Evolutionary conservation across 148 eudicot species (phyloP).

Genomic region (Euryodendron excelsum): DNA sequence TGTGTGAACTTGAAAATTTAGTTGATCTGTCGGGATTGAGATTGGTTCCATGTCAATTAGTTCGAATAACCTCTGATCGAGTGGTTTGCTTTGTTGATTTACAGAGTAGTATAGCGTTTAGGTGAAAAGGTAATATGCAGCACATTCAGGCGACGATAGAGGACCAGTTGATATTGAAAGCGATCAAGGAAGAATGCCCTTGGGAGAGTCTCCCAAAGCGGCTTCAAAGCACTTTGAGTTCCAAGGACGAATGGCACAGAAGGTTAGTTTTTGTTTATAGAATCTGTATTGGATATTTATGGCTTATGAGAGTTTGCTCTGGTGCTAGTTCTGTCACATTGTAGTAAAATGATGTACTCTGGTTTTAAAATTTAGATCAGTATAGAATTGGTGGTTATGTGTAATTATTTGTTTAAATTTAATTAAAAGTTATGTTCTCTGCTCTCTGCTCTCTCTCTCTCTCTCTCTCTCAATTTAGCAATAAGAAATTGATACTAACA

Average conservation of each 20-base stretch:
- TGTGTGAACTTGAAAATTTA: background rate
- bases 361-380: background rate
- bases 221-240: constrained; percentile 63
- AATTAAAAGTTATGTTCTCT: too few relatives aligned
- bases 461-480: too few relatives aligned
- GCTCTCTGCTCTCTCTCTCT: too few relatives aligned
- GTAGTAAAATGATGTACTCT: background rate
- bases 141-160: constrained; percentile 64
- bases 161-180: constrained; percentile 81
- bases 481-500: background rate
- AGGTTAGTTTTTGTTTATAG: constrained; percentile 41
- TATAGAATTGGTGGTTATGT: background rate
- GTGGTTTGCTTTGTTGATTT: constrained; percentile 1
- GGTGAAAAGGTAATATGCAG: constrained; percentile 41
- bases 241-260: constrained; percentile 95
- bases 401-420: background rate
- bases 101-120: constrained; percentile 1
- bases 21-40: background rate
- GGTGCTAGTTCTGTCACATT: background rate
- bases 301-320: background rate
- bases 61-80: background rate
- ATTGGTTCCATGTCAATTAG: background rate
- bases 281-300: background rate
- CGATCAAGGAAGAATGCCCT: constrained; percentile 73
- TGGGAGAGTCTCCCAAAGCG: constrained; percentile 93